Evolutionary conservation across 176 grass and related monocot genomes (phyloP).

Genomic region (Thalia dealbata): DNA sequence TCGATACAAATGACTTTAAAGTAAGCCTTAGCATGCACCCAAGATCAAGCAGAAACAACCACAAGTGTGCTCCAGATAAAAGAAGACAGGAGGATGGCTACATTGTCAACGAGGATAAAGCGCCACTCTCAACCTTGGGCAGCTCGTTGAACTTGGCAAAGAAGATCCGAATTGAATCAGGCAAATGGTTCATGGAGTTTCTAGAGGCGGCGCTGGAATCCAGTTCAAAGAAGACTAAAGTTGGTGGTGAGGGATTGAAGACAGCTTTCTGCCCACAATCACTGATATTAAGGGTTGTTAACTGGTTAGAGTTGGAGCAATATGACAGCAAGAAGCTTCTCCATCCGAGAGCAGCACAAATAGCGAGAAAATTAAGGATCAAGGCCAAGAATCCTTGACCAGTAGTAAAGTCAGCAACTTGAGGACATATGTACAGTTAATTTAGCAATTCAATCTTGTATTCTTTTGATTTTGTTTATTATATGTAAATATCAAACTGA

Average conservation of each 20-base stretch:
- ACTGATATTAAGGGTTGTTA: slow-evolving; percentile 57
- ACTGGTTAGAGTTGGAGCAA: slow-evolving; percentile 95
- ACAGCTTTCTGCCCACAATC: slow-evolving; percentile 41
- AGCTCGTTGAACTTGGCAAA: slow-evolving; percentile 55
- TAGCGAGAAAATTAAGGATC: slow-evolving; percentile 76
- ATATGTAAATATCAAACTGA: too few relatives aligned
- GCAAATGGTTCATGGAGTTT: slow-evolving; percentile 83
- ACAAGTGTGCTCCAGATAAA: neutral
- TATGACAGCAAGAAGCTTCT: slow-evolving; percentile 30
- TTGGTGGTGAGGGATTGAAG: neutral
- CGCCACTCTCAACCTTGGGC: slow-evolving; percentile 19
- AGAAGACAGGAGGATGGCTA: neutral
- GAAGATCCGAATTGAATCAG: slow-evolving; percentile 49
- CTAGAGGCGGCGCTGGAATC: slow-evolving; percentile 57
- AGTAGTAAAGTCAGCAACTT: too few relatives aligned
- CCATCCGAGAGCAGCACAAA: slow-evolving; percentile 52
- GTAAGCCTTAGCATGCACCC: slow-evolving; percentile 20
- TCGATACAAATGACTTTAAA: slow-evolving; percentile 14
- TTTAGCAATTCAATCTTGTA: too few relatives aligned
- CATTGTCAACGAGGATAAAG: slow-evolving; percentile 7
- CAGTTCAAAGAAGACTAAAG: slow-evolving; percentile 50
- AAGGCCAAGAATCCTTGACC: slow-evolving; percentile 67
- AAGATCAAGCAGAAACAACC: slow-evolving; percentile 9
- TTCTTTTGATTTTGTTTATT: too few relatives aligned
- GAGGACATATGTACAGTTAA: too few relatives aligned